Conservation (phyloP, 306 rosid species). For the Prunus persica region DNA sequence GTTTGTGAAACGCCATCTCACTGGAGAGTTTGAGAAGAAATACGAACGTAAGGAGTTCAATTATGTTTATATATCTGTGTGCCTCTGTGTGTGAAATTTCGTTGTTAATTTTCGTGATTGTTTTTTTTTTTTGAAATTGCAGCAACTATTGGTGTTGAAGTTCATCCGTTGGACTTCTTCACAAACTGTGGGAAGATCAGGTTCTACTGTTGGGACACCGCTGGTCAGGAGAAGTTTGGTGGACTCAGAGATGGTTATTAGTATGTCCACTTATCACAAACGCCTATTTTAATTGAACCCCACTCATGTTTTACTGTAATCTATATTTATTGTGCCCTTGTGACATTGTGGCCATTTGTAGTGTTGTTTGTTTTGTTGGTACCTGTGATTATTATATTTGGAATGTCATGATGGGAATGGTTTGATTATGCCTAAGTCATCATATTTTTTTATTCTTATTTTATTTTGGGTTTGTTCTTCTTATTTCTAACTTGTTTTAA, state of each 20-base stretch:
- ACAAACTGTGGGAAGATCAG: conserved; percentile 76
- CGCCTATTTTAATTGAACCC: neutral
- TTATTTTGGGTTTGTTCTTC: too few relatives aligned
- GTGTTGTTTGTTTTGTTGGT: neutral
- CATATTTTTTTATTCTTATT: neutral
- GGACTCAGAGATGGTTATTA: conserved; percentile 79
- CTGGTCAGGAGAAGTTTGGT: conserved; percentile 78
- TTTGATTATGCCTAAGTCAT: neutral
- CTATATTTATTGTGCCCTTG: neutral
- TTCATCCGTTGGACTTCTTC: conserved; percentile 72
- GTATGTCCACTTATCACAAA: conserved; percentile 17
- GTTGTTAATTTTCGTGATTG: neutral
- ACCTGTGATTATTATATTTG: neutral
- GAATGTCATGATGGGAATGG: neutral
- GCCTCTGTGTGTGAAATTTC: neutral
- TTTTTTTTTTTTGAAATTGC: neutral
- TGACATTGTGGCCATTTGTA: neutral
- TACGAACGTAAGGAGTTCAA: conserved; percentile 27
- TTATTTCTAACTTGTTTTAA: neutral
- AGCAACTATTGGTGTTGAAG: conserved; percentile 87
- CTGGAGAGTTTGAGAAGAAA: conserved; percentile 38
- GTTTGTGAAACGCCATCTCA: conserved; percentile 33
- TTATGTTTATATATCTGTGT: neutral
- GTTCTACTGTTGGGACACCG: conserved; percentile 82
- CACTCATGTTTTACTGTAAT: neutral